These are phyloP conservation scores for Agaricus bisporus DNA, from an alignment of 768 basidiomycete genomes.

Conservation along the genomic window DNA sequence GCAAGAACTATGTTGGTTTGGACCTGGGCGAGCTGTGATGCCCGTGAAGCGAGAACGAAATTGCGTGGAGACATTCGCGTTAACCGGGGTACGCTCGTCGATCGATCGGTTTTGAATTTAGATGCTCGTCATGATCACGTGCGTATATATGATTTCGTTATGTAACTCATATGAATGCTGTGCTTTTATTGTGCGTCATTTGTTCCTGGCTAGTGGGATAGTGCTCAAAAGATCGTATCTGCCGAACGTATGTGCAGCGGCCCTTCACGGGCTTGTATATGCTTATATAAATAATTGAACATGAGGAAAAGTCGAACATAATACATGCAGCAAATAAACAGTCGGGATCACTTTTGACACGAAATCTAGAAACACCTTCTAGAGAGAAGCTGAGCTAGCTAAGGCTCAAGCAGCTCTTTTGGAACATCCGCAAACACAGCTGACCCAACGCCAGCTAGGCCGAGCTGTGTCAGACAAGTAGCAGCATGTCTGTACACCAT, in stretches of 20 bases:
- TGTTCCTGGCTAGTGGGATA: too few relatives aligned
- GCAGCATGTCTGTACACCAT: slow-evolving; percentile 71
- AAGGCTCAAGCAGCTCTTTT: slow-evolving; percentile 59
- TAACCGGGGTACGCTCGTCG: too few relatives aligned
- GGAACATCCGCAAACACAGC: slow-evolving; percentile 81
- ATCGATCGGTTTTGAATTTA: neutral
- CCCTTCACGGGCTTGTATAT: too few relatives aligned
- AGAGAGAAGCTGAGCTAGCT: neutral
- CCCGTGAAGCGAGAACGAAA: slow-evolving; percentile 78
- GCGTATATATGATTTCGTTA: neutral
- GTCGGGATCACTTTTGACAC: too few relatives aligned
- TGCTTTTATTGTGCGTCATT: too few relatives aligned
- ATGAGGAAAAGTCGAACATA: neutral
- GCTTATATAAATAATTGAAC: neutral
- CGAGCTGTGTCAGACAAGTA: slow-evolving; percentile 66
- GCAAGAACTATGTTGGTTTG: slow-evolving; percentile 81
- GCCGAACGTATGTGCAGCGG: too few relatives aligned
- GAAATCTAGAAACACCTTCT: too few relatives aligned
- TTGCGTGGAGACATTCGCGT: slow-evolving; percentile 30
- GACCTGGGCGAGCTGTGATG: slow-evolving; percentile 82
- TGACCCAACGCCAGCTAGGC: slow-evolving; percentile 61
- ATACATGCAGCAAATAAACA: neutral
- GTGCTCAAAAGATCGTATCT: too few relatives aligned
- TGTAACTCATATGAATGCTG: too few relatives aligned
- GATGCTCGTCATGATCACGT: neutral